phyloP scores from a whole-genome alignment of 306 rosid genomes.

The Lathyrus tuberosus region DNA sequence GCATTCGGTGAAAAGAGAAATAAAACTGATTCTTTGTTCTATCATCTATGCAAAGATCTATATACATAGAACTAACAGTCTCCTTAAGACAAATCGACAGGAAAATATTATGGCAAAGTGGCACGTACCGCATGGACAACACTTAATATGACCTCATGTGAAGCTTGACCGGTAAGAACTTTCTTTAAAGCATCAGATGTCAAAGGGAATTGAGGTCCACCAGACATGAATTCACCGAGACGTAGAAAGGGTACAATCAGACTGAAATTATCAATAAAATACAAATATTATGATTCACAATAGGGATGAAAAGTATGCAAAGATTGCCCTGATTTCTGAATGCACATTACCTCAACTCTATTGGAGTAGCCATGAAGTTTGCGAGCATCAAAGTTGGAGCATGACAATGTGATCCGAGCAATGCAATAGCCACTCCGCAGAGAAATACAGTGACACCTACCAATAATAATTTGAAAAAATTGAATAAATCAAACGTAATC shows the following conservation, averaged over 20 bases:
- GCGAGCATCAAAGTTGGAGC: constrained; percentile 88
- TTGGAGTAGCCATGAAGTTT: constrained; percentile 87
- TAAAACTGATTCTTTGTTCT: background rate
- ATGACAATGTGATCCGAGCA: constrained; percentile 72
- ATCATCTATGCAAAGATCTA: background rate
- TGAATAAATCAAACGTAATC: too few species aligned
- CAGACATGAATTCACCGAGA: constrained; percentile 76
- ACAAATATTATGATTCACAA: constrained; percentile 9
- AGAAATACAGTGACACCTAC: constrained; percentile 83
- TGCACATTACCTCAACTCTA: constrained; percentile 79
- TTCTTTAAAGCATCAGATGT: constrained; percentile 88
- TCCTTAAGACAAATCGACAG: background rate
- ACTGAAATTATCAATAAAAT: constrained; percentile 51
- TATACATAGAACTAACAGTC: background rate
- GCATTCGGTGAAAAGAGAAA: background rate
- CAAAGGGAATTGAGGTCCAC: constrained; percentile 84
- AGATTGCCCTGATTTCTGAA: background rate
- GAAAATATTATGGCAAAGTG: background rate
- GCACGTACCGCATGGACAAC: constrained; percentile 79
- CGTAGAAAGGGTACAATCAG: constrained; percentile 89
- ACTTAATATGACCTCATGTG: constrained; percentile 69
- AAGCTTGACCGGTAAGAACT: constrained; percentile 84
- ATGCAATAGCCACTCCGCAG: constrained; percentile 73
- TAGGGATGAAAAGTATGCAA: constrained; percentile 9
- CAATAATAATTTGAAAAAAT: too few species aligned